These are phyloP conservation scores for Achlya hypogyna DNA, from an alignment of 352 stramenopile species.

Conservation along the genomic window DNA sequence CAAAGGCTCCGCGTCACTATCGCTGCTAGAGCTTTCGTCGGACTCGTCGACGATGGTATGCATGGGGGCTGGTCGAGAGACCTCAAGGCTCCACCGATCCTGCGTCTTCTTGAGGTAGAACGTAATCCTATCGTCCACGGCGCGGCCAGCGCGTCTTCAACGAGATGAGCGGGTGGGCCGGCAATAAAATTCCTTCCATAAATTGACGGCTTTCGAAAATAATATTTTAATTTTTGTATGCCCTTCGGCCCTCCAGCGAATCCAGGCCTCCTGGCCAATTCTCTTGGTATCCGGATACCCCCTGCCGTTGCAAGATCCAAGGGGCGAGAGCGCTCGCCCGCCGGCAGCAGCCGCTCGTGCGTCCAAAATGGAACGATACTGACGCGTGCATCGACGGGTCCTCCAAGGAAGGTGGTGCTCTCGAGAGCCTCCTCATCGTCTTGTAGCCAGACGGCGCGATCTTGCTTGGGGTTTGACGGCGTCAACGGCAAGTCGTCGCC, in stretches of 20 bases:
- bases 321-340: too few relatives aligned
- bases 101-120: slow-evolving; percentile 10
- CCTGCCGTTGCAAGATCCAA: too few relatives aligned
- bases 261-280: neutral
- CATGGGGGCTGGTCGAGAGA: neutral
- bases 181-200: slow-evolving; percentile 9
- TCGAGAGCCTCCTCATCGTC: too few relatives aligned
- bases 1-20: neutral
- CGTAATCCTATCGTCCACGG: neutral
- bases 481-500: too few relatives aligned
- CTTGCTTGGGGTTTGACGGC: too few relatives aligned
- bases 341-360: too few relatives aligned
- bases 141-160: neutral
- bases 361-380: too few relatives aligned
- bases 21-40: slow-evolving; percentile 2
- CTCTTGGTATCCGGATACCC: neutral
- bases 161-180: neutral
- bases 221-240: neutral
- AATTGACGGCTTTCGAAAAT: neutral
- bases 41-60: slow-evolving; percentile 3
- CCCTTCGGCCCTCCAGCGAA: neutral
- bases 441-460: too few relatives aligned
- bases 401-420: too few relatives aligned
- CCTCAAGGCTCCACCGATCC: neutral
- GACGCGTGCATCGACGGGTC: too few relatives aligned